Conservation (phyloP, 306 rosid species). For the Sindora glabra region DNA sequence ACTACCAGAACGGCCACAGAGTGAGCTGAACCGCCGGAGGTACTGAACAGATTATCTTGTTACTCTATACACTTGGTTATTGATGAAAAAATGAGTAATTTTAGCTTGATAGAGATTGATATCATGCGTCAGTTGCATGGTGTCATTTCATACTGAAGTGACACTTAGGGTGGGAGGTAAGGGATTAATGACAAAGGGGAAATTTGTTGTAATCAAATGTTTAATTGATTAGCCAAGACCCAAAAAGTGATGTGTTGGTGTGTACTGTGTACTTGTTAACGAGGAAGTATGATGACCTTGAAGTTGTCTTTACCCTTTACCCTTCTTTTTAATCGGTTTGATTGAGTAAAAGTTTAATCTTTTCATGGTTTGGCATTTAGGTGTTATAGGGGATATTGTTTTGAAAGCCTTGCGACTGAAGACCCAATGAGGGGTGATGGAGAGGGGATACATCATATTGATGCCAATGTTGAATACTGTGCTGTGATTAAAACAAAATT, state of each 20-base stretch:
- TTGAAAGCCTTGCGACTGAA: slow-evolving; percentile 97
- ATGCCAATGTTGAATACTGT: slow-evolving; percentile 93
- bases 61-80: no score
- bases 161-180: not conserved
- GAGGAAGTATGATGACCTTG: not conserved
- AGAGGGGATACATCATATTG: slow-evolving; percentile 74
- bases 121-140: not conserved
- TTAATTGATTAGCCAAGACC: not conserved
- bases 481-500: slow-evolving; percentile 82
- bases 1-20: slow-evolving; percentile 80
- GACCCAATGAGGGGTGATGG: slow-evolving; percentile 82
- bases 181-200: not conserved
- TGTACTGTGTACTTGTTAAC: not conserved
- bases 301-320: not conserved
- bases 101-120: not conserved
- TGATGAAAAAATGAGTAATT: no score
- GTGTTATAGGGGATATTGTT: slow-evolving; percentile 92
- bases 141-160: no score
- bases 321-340: not conserved
- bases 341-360: not conserved
- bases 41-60: no score
- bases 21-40: slow-evolving; percentile 89
- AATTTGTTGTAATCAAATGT: not conserved
- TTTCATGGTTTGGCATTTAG: slow-evolving; percentile 31
- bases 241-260: not conserved